phyloP scores from a whole-genome alignment of 345 rosid species.

The Microthlaspi erraticum region DNA sequence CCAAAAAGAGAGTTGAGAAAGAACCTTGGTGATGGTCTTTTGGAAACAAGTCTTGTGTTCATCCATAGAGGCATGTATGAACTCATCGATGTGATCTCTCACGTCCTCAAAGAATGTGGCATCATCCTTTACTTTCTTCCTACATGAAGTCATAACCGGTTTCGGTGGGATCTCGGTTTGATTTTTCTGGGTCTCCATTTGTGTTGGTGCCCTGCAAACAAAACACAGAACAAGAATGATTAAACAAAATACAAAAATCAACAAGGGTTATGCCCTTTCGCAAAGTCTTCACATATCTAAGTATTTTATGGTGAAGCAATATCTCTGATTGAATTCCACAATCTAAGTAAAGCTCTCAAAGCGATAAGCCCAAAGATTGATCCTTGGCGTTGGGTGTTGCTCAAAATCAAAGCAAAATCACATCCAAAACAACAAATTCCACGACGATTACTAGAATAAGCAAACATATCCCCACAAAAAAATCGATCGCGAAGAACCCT shows the following conservation, averaged over 20 bases:
- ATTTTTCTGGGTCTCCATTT: constrained; percentile 50
- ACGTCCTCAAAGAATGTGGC: constrained; percentile 79
- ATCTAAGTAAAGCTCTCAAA: neutral
- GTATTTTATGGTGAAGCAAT: neutral
- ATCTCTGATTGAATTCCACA: neutral
- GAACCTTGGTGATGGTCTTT: constrained; percentile 78
- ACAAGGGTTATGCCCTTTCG: neutral
- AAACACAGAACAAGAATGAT: neutral
- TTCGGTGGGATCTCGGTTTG: constrained; percentile 38
- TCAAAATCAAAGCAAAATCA: too few species aligned
- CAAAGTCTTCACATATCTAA: neutral
- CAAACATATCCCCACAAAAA: constrained; percentile 9
- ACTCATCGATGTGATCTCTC: constrained; percentile 88
- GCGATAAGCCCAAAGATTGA: too few species aligned
- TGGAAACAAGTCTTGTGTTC: constrained; percentile 84
- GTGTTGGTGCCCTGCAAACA: constrained; percentile 12
- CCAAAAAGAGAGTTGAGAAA: constrained; percentile 12
- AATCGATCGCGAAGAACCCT: constrained; percentile 12
- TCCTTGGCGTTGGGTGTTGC: too few species aligned
- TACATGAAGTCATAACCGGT: constrained; percentile 59
- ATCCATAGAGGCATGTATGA: constrained; percentile 80
- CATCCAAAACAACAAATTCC: neutral
- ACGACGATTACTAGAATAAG: neutral
- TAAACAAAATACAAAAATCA: constrained; percentile 7
- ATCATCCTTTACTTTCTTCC: constrained; percentile 71